Evolutionary conservation across 2,329 filamentous ascomycete genomes (phyloP), one percentile per base, ranked within the genome.

Genomic region (Clarireedia monteithiana): DNA sequence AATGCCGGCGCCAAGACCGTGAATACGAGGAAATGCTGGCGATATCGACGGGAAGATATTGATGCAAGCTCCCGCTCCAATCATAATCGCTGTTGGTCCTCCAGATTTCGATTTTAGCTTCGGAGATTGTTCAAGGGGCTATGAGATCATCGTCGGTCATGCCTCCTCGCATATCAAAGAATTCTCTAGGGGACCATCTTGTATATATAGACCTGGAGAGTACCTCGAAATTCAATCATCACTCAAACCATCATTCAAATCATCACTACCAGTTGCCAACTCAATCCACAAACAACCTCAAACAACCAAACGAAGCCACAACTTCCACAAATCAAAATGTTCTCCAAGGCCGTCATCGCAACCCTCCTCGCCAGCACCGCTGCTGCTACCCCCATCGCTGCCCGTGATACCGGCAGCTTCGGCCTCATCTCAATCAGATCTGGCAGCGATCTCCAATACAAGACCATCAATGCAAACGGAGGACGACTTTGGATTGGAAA

Each of bases 381-480:
- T 46, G 53, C n/a, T 30, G 56, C 56, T 47, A 14, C 47, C n/a
- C 56, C 56, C 20, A 20, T 58, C 20, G 45, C 30, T 10, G 24
- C 36, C 26, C 38, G 44, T 44, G 34, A 20, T 10, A 17, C 6
- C 1, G 14, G 20, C 34, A 20, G 3, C 20, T 58, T 58, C 20
- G 12, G 30, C 3, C 40, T 58, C 7, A 20, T 56, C 23, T 1
- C 75, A 27, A 51, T 54, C 40, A 5, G 20, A 10, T 49, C 51
- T 1, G 53, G 52, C 15, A 36, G 7, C 3, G 15, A 36, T n/a
- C 10, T 52, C 23, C 56, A 56, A 40, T n/a, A 12, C 38, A 23
- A 27, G 24, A 14, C 9, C 17, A 55, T 58, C 46, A 26, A 15
- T 15, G 56, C 56, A 6, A 2, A 2, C 5, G 34, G 17, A 2